phyloP scores from a whole-genome alignment of 2,329 filamentous ascomycete genomes.

The Xylariaceae sp. region DNA sequence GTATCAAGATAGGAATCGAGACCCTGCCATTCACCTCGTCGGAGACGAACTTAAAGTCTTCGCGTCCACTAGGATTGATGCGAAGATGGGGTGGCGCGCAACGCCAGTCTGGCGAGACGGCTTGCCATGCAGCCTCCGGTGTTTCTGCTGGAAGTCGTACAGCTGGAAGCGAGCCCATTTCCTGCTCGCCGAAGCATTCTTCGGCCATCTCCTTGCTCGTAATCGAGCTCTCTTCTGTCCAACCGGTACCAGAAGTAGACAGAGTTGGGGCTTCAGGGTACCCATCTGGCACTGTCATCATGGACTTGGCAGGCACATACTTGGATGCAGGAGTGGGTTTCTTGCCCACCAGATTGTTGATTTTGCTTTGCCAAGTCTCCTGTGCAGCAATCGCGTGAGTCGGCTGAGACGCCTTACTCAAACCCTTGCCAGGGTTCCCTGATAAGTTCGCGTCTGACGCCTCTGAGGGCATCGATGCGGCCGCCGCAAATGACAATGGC shows the following conservation, averaged over 20 bases:
- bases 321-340: slow-evolving; percentile 54
- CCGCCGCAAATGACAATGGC: slow-evolving; percentile 40
- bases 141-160: slow-evolving; percentile 61
- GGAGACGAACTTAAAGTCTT: slow-evolving; percentile 38
- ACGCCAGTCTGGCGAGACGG: slow-evolving; percentile 50
- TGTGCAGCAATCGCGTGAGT: slow-evolving; percentile 31
- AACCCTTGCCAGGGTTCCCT: slow-evolving; percentile 23
- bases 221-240: slow-evolving; percentile 40
- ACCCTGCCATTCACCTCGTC: slow-evolving; percentile 38
- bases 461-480: slow-evolving; percentile 27
- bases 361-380: slow-evolving; percentile 70
- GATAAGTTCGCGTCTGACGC: slow-evolving; percentile 10
- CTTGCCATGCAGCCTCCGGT: slow-evolving; percentile 59
- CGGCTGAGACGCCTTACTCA: slow-evolving; percentile 26
- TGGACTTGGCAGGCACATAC: slow-evolving; percentile 59
- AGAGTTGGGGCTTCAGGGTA: slow-evolving; percentile 68
- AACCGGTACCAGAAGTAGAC: slow-evolving; percentile 29
- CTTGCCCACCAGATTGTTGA: slow-evolving; percentile 69
- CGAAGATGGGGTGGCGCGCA: slow-evolving; percentile 48
- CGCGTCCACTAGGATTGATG: slow-evolving; percentile 43
- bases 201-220: slow-evolving; percentile 67
- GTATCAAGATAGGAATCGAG: slow-evolving; percentile 39
- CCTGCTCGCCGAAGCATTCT: slow-evolving; percentile 74
- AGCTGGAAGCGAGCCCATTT: slow-evolving; percentile 70
- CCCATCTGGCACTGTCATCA: slow-evolving; percentile 62